Conservation (phyloP, 2,329 filamentous ascomycete species). For the Penicillium psychrosexuale region DNA sequence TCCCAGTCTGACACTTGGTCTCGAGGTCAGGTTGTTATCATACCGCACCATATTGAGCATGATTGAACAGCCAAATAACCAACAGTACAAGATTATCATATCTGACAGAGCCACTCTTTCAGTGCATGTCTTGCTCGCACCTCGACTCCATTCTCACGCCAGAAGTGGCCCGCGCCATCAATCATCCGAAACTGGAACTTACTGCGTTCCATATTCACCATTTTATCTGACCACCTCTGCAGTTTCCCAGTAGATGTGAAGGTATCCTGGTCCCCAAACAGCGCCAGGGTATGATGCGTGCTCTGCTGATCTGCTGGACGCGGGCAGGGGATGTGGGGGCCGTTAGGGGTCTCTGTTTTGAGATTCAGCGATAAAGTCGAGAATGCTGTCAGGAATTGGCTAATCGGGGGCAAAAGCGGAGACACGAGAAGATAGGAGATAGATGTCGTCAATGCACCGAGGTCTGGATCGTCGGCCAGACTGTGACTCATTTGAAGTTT, state of each 20-base stretch:
- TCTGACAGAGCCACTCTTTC: conserved; percentile 39
- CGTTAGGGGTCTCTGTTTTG: conserved; percentile 24
- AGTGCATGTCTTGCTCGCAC: conserved; percentile 39
- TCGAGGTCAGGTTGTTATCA: too few species aligned
- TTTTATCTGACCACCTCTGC: conserved; percentile 60
- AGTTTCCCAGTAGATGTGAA: conserved; percentile 68
- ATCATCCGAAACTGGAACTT: conserved; percentile 52
- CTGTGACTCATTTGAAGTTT: conserved; percentile 24
- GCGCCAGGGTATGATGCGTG: conserved; percentile 59
- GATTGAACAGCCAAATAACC: not conserved
- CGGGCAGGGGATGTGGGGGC: conserved; percentile 29
- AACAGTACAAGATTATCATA: not conserved
- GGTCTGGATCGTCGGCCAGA: not conserved
- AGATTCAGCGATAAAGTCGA: conserved; percentile 43
- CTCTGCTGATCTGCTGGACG: conserved; percentile 56
- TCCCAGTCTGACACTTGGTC: too few species aligned
- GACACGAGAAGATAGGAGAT: conserved; percentile 61
- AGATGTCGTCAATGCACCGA: conserved; percentile 17
- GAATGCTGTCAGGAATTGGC: conserved; percentile 61
- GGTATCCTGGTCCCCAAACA: conserved; percentile 72
- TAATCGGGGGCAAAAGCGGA: conserved; percentile 56
- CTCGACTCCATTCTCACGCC: conserved; percentile 55
- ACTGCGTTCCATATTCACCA: conserved; percentile 48
- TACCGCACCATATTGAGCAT: too few species aligned
- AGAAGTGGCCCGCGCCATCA: conserved; percentile 60